A percentile compares a stretch with the other conserved stretches of the same genome.
These are phyloP conservation scores for Suhomyces kilbournensis DNA, from an alignment of 805 yeast species.

Conservation along the genomic window DNA sequence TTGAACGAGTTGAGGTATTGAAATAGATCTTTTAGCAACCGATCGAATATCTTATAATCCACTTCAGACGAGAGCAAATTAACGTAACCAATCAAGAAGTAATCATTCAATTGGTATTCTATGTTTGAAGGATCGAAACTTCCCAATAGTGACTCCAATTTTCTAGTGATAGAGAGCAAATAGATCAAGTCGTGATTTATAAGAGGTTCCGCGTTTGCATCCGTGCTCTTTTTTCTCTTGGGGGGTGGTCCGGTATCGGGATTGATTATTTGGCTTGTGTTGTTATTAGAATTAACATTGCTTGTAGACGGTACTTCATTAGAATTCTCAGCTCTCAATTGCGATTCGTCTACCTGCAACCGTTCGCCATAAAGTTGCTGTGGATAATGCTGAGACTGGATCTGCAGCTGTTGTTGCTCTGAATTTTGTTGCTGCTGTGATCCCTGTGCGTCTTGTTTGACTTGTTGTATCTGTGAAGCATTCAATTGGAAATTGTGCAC, in stretches of 20 bases:
- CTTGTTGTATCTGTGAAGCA: conserved; percentile 2
- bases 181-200: conserved; percentile 22
- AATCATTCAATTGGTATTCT: conserved; percentile 18
- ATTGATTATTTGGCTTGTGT: neutral
- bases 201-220: neutral
- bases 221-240: conserved; percentile 3
- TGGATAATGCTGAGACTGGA: neutral
- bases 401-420: neutral
- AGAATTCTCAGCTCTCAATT: neutral
- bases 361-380: neutral
- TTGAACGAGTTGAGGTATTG: conserved; percentile 19
- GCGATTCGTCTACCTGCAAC: neutral
- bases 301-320: neutral
- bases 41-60: conserved; percentile 17
- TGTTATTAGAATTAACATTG: neutral
- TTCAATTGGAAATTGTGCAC: conserved; percentile 50
- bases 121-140: conserved; percentile 13
- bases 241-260: conserved; percentile 1
- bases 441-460: neutral
- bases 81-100: conserved; percentile 33
- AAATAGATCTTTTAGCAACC: conserved; percentile 19
- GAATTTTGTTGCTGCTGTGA: neutral
- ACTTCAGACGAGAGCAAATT: conserved; percentile 14
- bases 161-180: conserved; percentile 26
- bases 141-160: conserved; percentile 17